Conservation (phyloP, 1,284 basidiomycete genomes). For the Sphaerobolus stellatus region DNA sequence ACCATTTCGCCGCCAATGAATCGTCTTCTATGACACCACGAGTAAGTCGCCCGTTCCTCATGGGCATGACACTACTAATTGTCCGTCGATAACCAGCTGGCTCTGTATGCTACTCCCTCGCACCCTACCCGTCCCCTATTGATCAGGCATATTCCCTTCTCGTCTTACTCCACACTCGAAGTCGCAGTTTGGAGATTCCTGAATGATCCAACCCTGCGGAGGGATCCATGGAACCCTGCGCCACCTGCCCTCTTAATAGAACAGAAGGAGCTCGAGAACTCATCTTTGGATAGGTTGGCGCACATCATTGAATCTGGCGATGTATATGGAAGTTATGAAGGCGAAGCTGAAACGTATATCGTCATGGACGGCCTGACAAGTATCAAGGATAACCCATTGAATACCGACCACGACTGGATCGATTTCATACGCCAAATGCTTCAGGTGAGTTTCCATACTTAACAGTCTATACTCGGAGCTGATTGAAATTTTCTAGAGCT, state of each 20-base stretch:
- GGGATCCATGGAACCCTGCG: slow-evolving; percentile 53
- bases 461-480: neutral
- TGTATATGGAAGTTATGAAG: neutral
- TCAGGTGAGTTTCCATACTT: slow-evolving; percentile 34
- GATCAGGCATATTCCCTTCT: slow-evolving; percentile 7
- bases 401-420: slow-evolving; percentile 45
- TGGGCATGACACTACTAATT: neutral
- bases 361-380: slow-evolving; percentile 45
- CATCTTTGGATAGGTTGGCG: neutral
- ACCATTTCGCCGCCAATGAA: neutral
- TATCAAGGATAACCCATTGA: slow-evolving; percentile 43
- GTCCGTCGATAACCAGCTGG: neutral
- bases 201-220: slow-evolving; percentile 40
- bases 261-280: slow-evolving; percentile 27
- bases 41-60: neutral
- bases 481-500: slow-evolving; percentile 31
- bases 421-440: slow-evolving; percentile 51
- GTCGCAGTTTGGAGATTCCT: slow-evolving; percentile 42
- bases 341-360: slow-evolving; percentile 33
- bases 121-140: neutral
- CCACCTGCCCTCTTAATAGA: slow-evolving; percentile 46
- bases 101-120: neutral
- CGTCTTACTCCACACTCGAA: slow-evolving; percentile 26
- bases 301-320: neutral
- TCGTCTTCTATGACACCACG: neutral